phyloP scores from a whole-genome alignment of 2,329 filamentous ascomycete species.

The Fusarium circinatum region DNA sequence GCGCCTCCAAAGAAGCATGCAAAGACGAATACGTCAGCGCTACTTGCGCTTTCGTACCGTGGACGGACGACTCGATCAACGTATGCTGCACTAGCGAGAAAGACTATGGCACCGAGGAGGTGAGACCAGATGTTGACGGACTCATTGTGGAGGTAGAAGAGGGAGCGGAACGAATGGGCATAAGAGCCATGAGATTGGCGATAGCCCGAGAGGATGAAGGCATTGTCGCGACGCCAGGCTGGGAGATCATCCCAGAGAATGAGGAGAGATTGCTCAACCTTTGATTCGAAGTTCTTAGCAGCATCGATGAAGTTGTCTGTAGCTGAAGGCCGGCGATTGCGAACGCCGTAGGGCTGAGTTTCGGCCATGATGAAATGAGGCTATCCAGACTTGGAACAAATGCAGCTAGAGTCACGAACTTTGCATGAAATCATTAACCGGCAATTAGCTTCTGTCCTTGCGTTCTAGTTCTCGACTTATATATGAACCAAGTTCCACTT shows the following conservation, averaged over 20 bases:
- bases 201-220: conserved; percentile 65
- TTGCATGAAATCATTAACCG: background rate
- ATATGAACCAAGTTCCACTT: conserved; percentile 29
- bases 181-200: conserved; percentile 62
- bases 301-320: conserved; percentile 42
- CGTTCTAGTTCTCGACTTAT: conserved; percentile 10
- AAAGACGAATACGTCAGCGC: conserved; percentile 76
- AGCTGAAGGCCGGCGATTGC: conserved; percentile 45
- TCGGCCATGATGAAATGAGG: conserved; percentile 35
- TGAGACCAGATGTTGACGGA: conserved; percentile 73
- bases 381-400: conserved; percentile 8
- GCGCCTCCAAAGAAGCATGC: conserved; percentile 82
- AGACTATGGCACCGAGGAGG: conserved; percentile 71
- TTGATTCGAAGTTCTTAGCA: conserved; percentile 50
- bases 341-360: conserved; percentile 30
- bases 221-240: conserved; percentile 69
- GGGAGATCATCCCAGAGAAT: conserved; percentile 69
- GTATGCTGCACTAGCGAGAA: conserved; percentile 60
- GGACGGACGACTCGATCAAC: conserved; percentile 69
- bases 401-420: background rate
- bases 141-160: conserved; percentile 69
- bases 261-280: conserved; percentile 55
- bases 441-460: background rate
- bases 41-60: conserved; percentile 71
- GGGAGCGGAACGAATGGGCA: conserved; percentile 55